Conservation (phyloP, 495 filamentous ascomycete species). For the Penicillium canescens region DNA sequence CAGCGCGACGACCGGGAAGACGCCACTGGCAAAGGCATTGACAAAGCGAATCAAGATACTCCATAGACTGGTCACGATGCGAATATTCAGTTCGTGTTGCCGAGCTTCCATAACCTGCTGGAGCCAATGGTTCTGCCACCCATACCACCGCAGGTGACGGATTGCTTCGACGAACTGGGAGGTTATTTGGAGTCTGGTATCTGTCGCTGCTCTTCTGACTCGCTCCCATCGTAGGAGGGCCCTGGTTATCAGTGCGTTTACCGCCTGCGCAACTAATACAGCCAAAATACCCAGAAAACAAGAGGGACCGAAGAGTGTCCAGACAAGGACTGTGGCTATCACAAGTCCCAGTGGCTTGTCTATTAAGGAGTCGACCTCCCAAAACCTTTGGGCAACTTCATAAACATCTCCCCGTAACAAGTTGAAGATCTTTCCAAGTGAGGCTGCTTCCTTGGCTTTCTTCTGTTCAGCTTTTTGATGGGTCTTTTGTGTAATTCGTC, state of each 20-base stretch:
- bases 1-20: slow-evolving; percentile 78
- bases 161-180: slow-evolving; percentile 82
- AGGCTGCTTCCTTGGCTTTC: slow-evolving; percentile 58
- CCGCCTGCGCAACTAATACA: slow-evolving; percentile 60
- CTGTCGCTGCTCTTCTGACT: slow-evolving; percentile 64
- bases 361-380: slow-evolving; percentile 71
- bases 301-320: slow-evolving; percentile 75
- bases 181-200: slow-evolving; percentile 69
- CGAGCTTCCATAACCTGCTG: slow-evolving; percentile 68
- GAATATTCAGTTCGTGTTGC: slow-evolving; percentile 63
- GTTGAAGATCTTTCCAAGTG: slow-evolving; percentile 83
- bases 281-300: slow-evolving; percentile 70
- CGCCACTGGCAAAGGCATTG: slow-evolving; percentile 62
- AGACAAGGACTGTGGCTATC: slow-evolving; percentile 67
- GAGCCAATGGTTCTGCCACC: slow-evolving; percentile 82
- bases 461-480: slow-evolving; percentile 7
- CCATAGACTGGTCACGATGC: slow-evolving; percentile 65
- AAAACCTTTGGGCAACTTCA: slow-evolving; percentile 78
- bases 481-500: slow-evolving; percentile 5
- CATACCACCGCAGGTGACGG: slow-evolving; percentile 84
- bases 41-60: slow-evolving; percentile 56
- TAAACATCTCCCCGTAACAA: slow-evolving; percentile 79
- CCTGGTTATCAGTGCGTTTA: slow-evolving; percentile 65
- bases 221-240: slow-evolving; percentile 62
- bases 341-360: slow-evolving; percentile 68